Evolutionary conservation across 1,284 basidiomycete species (phyloP).

Genomic region (Anthracocystis setariae): DNA sequence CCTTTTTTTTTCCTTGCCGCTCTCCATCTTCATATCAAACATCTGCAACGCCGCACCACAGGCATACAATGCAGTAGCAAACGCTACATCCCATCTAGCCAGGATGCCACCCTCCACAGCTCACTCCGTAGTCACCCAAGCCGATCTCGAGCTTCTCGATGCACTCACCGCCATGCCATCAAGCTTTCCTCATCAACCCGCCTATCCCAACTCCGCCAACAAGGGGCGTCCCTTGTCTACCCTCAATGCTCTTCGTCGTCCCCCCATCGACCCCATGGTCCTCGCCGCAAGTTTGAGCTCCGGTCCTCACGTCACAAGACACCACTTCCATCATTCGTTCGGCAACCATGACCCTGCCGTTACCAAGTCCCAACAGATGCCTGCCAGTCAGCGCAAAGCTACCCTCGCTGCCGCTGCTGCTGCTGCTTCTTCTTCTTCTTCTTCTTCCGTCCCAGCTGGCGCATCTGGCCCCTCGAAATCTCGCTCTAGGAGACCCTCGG

Average conservation of each 20-base stretch:
- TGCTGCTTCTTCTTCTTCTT: slow-evolving; percentile 9
- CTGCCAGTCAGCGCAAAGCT: slow-evolving; percentile 45
- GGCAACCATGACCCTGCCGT: slow-evolving; percentile 32
- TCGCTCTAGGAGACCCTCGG: slow-evolving; percentile 22
- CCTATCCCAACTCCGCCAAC: slow-evolving; percentile 14
- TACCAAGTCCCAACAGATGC: slow-evolving; percentile 58
- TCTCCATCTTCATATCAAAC: not conserved
- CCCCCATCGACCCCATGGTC: slow-evolving; percentile 64
- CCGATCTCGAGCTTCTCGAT: slow-evolving; percentile 55
- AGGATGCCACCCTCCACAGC: slow-evolving; percentile 39
- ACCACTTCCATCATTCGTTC: slow-evolving; percentile 64
- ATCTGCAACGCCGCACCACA: not conserved
- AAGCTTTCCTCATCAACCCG: slow-evolving; percentile 37
- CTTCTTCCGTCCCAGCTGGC: slow-evolving; percentile 1
- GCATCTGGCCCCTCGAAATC: slow-evolving; percentile 3
- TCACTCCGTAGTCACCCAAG: slow-evolving; percentile 34
- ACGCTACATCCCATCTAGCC: slow-evolving; percentile 7
- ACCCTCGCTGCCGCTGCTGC: slow-evolving; percentile 14
- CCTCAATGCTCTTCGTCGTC: slow-evolving; percentile 60
- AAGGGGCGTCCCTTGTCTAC: slow-evolving; percentile 50
- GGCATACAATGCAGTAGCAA: slow-evolving; percentile 22
- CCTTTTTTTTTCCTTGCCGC: not conserved
- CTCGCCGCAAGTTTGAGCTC: slow-evolving; percentile 61
- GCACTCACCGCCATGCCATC: slow-evolving; percentile 50
- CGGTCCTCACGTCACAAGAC: slow-evolving; percentile 62